Evolutionary conservation across 176 grass and related monocot species (phyloP).

Genomic region (Lolium rigidum): DNA sequence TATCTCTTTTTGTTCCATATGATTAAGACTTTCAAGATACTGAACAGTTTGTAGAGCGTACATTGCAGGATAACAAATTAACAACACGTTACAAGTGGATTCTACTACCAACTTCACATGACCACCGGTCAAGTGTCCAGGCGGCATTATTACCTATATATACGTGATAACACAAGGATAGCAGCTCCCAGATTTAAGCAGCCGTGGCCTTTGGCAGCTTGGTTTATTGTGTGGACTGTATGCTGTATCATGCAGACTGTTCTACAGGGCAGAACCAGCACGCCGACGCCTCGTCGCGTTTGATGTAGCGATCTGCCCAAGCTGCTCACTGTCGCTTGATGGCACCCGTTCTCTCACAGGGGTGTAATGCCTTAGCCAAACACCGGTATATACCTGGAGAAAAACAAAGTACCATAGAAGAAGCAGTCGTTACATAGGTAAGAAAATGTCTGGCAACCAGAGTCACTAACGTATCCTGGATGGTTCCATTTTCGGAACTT

Average conservation of each 20-base stretch:
- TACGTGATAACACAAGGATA: conserved; percentile 7
- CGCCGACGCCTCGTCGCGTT: conserved; percentile 85
- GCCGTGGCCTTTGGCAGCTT: not conserved
- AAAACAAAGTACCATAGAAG: not conserved
- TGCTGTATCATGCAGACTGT: not conserved
- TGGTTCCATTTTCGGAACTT: not conserved
- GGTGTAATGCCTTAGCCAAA: conserved; percentile 81
- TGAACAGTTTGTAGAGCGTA: not conserved
- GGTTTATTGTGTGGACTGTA: conserved; percentile 29
- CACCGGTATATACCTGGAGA: conserved; percentile 75
- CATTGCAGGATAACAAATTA: not conserved
- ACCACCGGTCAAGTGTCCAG: not conserved
- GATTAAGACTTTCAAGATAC: not conserved
- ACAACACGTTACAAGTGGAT: not conserved
- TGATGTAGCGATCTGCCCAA: conserved; percentile 76
- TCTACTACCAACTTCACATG: conserved; percentile 25
- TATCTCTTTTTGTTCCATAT: not conserved
- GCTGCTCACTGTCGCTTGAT: conserved; percentile 60
- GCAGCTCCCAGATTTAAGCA: not conserved
- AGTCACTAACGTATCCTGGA: not conserved
- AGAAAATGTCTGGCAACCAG: not conserved
- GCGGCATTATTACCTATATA: conserved; percentile 41
- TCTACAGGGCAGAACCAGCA: conserved; percentile 72
- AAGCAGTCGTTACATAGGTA: not conserved
- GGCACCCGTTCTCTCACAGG: conserved; percentile 60